Evolutionary conservation across 345 rosid species (phyloP).

Genomic region (Erucastrum elatum): DNA sequence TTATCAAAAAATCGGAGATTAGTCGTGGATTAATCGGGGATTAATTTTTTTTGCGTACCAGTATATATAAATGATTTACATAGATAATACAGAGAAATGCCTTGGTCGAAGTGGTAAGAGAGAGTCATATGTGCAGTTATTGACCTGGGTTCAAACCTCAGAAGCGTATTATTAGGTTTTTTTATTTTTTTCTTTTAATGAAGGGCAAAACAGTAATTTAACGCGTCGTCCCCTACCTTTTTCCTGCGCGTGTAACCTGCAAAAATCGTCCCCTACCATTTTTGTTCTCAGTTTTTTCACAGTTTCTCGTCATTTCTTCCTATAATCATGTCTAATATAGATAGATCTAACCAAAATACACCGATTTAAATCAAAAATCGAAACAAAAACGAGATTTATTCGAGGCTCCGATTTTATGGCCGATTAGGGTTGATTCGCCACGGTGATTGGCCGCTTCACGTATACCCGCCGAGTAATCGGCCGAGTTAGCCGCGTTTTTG

Average conservation of each 20-base stretch:
- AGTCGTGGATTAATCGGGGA: too few species aligned
- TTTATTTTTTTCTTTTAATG: too few species aligned
- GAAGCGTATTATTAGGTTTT: too few species aligned
- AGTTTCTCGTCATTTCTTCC: not conserved
- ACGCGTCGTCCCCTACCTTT: not conserved
- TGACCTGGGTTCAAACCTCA: too few species aligned
- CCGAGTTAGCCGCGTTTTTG: not conserved
- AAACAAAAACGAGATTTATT: not conserved
- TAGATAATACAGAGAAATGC: too few species aligned
- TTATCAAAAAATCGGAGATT: too few species aligned
- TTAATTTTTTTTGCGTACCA: too few species aligned
- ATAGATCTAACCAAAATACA: not conserved
- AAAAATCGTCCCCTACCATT: not conserved
- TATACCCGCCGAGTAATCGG: not conserved
- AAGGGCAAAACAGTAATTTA: too few species aligned
- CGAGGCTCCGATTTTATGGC: not conserved
- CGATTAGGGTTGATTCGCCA: not conserved
- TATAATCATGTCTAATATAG: not conserved
- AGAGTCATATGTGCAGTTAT: too few species aligned
- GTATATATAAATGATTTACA: too few species aligned
- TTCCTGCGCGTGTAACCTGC: not conserved
- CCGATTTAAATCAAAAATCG: not conserved
- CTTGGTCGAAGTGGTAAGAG: too few species aligned
- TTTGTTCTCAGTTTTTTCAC: not conserved
- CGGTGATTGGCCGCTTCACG: not conserved